phyloP scores from a whole-genome alignment of 75 land plant species.

The Pinus tabuliformis region DNA sequence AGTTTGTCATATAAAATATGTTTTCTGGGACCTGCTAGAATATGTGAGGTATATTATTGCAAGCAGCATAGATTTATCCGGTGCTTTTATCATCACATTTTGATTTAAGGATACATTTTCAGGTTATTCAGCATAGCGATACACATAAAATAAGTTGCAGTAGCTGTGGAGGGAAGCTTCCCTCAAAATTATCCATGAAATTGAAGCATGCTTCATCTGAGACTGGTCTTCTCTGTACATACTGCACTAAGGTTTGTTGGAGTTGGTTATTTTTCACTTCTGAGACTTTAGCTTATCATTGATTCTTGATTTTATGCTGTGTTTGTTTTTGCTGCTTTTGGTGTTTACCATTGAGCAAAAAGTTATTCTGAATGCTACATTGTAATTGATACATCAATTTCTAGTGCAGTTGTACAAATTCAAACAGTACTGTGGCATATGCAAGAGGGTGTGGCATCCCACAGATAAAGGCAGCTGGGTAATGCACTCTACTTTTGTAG shows the following conservation, averaged over 20 bases:
- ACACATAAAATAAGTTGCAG: slow-evolving; percentile 6
- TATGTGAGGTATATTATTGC: too few species aligned
- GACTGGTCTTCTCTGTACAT: slow-evolving; percentile 13
- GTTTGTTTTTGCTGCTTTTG: slow-evolving; percentile 2
- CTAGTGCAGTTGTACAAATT: slow-evolving; percentile 61
- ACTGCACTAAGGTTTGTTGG: slow-evolving; percentile 21
- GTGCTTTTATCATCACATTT: not conserved
- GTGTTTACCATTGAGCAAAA: not conserved
- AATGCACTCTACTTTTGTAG: slow-evolving; percentile 10
- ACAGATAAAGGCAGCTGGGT: slow-evolving; percentile 90
- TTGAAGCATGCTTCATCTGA: not conserved
- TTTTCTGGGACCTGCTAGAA: too few species aligned
- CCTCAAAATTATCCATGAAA: slow-evolving; percentile 12
- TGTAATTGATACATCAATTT: not conserved
- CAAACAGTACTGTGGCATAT: slow-evolving; percentile 90
- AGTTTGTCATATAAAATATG: not conserved
- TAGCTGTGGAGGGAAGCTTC: slow-evolving; percentile 25
- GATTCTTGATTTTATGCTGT: not conserved
- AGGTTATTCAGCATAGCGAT: slow-evolving; percentile 6
- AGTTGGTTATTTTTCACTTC: not conserved
- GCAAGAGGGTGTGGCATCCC: slow-evolving; percentile 90
- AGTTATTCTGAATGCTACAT: not conserved
- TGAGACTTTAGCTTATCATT: not conserved
- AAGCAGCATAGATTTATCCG: too few species aligned
- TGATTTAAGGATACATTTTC: not conserved